Conservation (phyloP, 148 eudicot genomes). For the Chenopodium formosanum region DNA sequence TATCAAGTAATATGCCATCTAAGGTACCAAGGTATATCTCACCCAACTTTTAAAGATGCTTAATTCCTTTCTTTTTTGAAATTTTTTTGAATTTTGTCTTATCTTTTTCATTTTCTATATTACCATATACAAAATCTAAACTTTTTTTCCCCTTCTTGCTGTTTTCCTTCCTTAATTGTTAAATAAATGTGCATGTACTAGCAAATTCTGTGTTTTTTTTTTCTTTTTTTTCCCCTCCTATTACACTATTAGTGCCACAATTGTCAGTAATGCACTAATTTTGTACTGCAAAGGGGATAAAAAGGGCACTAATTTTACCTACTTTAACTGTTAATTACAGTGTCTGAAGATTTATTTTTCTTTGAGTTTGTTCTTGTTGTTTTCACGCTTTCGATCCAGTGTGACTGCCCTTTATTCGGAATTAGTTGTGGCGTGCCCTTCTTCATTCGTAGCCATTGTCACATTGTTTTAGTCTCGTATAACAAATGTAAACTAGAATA, state of each 20-base stretch:
- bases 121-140: not conserved
- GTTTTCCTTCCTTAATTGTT: not conserved
- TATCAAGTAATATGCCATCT: slow-evolving; percentile 28
- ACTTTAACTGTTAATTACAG: not conserved
- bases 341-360: not conserved
- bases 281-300: too few species aligned
- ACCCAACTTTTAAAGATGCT: slow-evolving; percentile 20
- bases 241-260: not conserved
- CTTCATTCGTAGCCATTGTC: not conserved
- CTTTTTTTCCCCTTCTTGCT: not conserved
- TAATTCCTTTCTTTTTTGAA: not conserved
- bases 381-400: too few species aligned
- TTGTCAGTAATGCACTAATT: slow-evolving; percentile 14
- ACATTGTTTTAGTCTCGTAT: not conserved
- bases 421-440: too few species aligned
- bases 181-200: not conserved
- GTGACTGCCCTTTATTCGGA: not conserved
- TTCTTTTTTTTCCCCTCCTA: too few species aligned
- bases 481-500: too few species aligned
- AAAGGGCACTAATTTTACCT: slow-evolving; percentile 1
- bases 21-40: slow-evolving; percentile 28
- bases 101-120: not conserved
- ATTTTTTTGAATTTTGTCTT: not conserved
- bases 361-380: not conserved
- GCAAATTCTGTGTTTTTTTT: not conserved